A percentile compares a stretch with the other conserved stretches of the same genome.
phyloP scores from a whole-genome alignment of 2,329 filamentous ascomycete species.

The Aspergillus pseudoglaucus region DNA sequence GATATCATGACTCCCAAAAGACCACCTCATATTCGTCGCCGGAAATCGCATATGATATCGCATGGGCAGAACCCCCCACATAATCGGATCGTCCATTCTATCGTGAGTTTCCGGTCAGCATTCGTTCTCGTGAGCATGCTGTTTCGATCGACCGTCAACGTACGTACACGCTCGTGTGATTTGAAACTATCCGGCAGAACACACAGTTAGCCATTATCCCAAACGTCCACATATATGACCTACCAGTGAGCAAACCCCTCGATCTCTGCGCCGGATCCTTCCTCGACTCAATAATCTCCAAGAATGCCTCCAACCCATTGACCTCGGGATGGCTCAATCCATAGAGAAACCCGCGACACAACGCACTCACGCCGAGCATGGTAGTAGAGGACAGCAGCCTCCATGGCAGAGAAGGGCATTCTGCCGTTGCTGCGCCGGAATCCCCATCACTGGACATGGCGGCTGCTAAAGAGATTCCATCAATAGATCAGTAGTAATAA shows the following conservation, averaged over 20 bases:
- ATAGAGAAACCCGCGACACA: constrained; percentile 70
- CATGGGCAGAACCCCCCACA: constrained; percentile 84
- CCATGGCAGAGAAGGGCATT: constrained; percentile 49
- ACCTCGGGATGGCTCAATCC: constrained; percentile 69
- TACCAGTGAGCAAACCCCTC: constrained; percentile 78
- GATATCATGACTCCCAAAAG: constrained; percentile 87
- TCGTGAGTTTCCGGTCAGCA: constrained; percentile 17
- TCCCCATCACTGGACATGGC: constrained; percentile 29
- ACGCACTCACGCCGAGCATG: constrained; percentile 64
- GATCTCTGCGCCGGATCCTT: constrained; percentile 59
- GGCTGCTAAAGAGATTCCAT: constrained; percentile 17
- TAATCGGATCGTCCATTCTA: constrained; percentile 86
- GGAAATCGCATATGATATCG: constrained; percentile 63
- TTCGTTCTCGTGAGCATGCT: constrained; percentile 18
- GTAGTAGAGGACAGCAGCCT: constrained; percentile 65
- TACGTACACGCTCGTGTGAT: constrained; percentile 82
- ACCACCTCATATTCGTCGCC: constrained; percentile 69
- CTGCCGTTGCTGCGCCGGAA: constrained; percentile 36
- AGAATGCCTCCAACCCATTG: constrained; percentile 67
- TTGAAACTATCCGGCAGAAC: constrained; percentile 57
- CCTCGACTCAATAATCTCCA: constrained; percentile 68
- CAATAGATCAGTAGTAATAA: constrained; percentile 3
- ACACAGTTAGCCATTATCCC: constrained; percentile 1
- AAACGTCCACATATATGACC: constrained; percentile 11
- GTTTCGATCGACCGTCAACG: constrained; percentile 19